Conservation (phyloP, 2,329 filamentous ascomycete genomes). For the Scedosporium dehoogii region DNA sequence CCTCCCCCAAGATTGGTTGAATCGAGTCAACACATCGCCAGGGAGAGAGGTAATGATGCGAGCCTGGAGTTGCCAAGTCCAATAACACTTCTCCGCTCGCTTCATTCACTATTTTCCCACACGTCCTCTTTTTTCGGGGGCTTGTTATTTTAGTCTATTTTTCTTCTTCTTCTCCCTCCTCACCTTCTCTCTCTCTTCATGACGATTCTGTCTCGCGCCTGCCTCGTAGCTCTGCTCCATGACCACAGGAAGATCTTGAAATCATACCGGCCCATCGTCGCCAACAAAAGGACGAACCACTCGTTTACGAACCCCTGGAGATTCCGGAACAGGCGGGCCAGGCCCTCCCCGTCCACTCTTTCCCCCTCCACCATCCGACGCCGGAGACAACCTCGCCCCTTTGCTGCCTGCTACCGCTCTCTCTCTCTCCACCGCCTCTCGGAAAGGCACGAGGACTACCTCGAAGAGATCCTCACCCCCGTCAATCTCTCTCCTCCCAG, state of each 20-base stretch:
- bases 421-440: conserved; percentile 4
- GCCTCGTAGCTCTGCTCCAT: conserved; percentile 33
- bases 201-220: conserved; percentile 12
- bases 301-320: conserved; percentile 25
- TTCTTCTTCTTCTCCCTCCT: background rate
- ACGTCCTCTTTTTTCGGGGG: background rate
- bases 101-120: background rate
- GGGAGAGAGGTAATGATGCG: conserved; percentile 1
- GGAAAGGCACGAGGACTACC: background rate
- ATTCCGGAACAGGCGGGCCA: conserved; percentile 26
- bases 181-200: background rate
- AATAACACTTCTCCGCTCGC: background rate
- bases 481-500: conserved; percentile 7
- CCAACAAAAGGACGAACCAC: conserved; percentile 28
- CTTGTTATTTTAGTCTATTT: background rate
- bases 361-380: conserved; percentile 16
- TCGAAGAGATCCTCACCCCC: conserved; percentile 1
- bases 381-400: background rate
- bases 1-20: conserved; percentile 3
- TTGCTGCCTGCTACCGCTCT: conserved; percentile 5
- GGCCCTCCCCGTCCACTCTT: conserved; percentile 25
- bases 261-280: conserved; percentile 30
- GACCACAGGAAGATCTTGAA: conserved; percentile 30
- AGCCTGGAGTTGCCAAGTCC: background rate
- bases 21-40: background rate